phyloP scores from a whole-genome alignment of 148 eudicot species.

The Rhododendron molle region DNA sequence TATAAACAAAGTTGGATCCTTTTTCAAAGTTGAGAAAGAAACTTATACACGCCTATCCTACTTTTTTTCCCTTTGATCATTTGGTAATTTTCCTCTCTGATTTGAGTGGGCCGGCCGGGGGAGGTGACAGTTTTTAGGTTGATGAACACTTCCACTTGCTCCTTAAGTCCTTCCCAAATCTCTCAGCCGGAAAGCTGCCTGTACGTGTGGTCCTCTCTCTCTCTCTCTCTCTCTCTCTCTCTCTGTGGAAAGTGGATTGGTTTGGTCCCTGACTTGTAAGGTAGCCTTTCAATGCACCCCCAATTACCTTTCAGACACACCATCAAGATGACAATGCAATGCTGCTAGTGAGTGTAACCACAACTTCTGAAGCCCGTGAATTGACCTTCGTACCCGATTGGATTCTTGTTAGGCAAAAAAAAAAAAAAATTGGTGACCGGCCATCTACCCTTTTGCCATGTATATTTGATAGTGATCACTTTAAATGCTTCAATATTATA shows the following conservation, averaged over 20 bases:
- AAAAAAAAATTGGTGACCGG: too few species aligned
- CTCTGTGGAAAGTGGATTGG: neutral
- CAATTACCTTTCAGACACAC: neutral
- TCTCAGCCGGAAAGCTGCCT: conserved; percentile 1
- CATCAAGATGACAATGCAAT: neutral
- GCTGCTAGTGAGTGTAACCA: neutral
- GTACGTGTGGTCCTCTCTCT: conserved; percentile 4
- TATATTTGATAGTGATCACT: too few species aligned
- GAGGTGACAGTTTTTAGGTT: neutral
- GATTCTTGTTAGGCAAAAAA: neutral
- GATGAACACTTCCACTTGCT: neutral
- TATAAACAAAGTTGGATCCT: too few species aligned
- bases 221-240: neutral
- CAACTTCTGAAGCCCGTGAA: neutral
- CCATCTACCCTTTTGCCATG: too few species aligned
- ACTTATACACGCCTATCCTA: neutral
- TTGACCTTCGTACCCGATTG: neutral
- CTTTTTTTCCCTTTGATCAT: neutral
- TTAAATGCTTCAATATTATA: too few species aligned
- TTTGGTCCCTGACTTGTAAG: neutral
- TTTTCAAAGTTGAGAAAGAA: neutral
- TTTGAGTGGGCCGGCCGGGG: neutral
- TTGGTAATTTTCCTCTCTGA: neutral
- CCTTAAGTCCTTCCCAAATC: neutral
- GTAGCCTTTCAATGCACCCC: neutral